phyloP scores from a whole-genome alignment of 129 eudicot species.

The Lactuca sativa region DNA sequence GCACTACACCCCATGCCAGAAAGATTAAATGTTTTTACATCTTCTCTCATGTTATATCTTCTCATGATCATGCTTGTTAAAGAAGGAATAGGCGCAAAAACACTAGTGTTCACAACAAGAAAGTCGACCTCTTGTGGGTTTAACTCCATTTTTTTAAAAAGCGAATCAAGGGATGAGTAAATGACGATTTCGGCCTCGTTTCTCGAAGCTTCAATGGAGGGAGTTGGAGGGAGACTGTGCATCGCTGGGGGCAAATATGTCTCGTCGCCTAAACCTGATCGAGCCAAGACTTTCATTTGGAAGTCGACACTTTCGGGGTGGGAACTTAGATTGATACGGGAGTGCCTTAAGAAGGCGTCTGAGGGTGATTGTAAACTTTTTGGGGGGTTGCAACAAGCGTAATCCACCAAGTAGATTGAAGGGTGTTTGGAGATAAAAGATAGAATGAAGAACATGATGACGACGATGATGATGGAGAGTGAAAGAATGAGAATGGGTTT shows the following conservation, averaged over 20 bases:
- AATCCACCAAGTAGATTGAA: constrained; percentile 35
- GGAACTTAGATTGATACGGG: constrained; percentile 6
- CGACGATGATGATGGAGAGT: background rate
- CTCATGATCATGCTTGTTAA: constrained; percentile 37
- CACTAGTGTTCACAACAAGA: constrained; percentile 35
- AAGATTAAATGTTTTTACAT: constrained; percentile 34
- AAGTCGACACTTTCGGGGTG: constrained; percentile 34
- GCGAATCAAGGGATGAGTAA: constrained; percentile 28
- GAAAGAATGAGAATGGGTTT: background rate
- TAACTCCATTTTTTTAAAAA: constrained; percentile 28
- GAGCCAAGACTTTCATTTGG: constrained; percentile 30
- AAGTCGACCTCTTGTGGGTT: constrained; percentile 33
- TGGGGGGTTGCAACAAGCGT: constrained; percentile 39
- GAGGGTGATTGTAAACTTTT: constrained; percentile 12
- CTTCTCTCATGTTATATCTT: constrained; percentile 32
- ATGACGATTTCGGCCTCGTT: constrained; percentile 35
- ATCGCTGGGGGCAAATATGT: constrained; percentile 38
- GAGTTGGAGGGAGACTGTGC: constrained; percentile 29
- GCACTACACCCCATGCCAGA: constrained; percentile 52
- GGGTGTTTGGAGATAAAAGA: constrained; percentile 21
- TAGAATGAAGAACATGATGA: constrained; percentile 7
- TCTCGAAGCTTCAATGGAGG: constrained; percentile 26
- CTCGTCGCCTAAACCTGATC: constrained; percentile 47
- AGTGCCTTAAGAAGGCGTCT: constrained; percentile 29
- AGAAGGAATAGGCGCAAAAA: constrained; percentile 37